A percentile compares a stretch with the other conserved stretches of the same genome.
These are phyloP conservation scores for Stentor coeruleus DNA, from an alignment of 73 alveolate genomes.

Conservation along the genomic window DNA sequence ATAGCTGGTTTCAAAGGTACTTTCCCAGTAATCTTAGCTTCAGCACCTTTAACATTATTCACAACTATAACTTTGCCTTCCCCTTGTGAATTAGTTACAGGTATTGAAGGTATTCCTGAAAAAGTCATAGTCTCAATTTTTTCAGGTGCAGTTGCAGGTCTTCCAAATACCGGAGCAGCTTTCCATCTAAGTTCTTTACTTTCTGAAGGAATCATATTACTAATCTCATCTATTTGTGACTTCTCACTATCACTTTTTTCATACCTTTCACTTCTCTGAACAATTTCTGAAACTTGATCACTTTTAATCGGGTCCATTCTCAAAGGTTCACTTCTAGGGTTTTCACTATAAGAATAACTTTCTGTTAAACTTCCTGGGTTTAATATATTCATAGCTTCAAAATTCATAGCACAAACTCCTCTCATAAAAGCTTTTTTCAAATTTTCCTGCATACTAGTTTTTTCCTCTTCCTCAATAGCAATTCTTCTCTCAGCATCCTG, in stretches of 20 bases:
- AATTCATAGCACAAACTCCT: constrained; percentile 97
- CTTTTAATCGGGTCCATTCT: not conserved
- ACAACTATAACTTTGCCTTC: constrained; percentile 19
- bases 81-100: not conserved
- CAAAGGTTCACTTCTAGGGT: not conserved
- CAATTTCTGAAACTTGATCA: not conserved
- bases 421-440: constrained; percentile 97
- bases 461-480: constrained; percentile 66
- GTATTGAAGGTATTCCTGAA: not conserved
- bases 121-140: not conserved
- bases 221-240: not conserved
- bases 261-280: not conserved
- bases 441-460: constrained; percentile 82
- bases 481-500: constrained; percentile 70
- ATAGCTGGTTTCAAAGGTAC: not conserved
- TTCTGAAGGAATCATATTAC: constrained; percentile 11
- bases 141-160: constrained; percentile 23
- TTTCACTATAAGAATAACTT: not conserved
- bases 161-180: constrained; percentile 33
- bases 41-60: constrained; percentile 15
- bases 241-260: not conserved
- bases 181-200: constrained; percentile 24
- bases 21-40: constrained; percentile 2
- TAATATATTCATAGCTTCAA: constrained; percentile 97
- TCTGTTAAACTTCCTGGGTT: constrained; percentile 33